Conservation (phyloP, 1,284 basidiomycete genomes). For the Anthracocystis setariae region DNA sequence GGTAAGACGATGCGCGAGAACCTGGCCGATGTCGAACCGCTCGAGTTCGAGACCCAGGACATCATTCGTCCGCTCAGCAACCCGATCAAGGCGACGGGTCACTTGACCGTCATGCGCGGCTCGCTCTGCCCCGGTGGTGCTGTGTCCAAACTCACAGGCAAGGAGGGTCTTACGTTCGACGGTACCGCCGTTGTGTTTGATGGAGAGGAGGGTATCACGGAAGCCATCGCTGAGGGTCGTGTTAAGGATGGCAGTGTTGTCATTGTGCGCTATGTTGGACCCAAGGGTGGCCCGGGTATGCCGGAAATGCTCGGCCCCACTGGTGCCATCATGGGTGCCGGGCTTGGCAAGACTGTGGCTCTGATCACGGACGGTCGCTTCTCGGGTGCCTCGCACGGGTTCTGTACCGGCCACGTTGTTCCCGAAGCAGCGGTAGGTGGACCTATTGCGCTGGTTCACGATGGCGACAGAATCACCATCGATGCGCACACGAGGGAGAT, state of each 20-base stretch:
- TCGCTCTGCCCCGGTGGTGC: conserved; percentile 89
- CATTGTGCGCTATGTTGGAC: conserved; percentile 86
- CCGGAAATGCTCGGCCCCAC: conserved; percentile 86
- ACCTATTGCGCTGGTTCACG: conserved; percentile 86
- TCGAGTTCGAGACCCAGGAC: conserved; percentile 74
- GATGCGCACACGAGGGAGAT: conserved; percentile 70
- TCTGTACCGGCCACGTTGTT: conserved; percentile 90
- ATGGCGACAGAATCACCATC: conserved; percentile 86
- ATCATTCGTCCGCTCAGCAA: conserved; percentile 83
- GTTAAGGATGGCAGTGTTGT: conserved; percentile 90
- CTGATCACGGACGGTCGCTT: conserved; percentile 96
- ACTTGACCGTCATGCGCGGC: conserved; percentile 87
- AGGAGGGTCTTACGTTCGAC: conserved; percentile 89
- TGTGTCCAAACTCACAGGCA: conserved; percentile 95
- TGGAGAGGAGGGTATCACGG: conserved; percentile 83
- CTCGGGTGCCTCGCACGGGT: conserved; percentile 78
- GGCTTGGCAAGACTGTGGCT: conserved; percentile 87
- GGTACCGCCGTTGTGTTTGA: conserved; percentile 76
- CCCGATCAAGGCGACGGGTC: conserved; percentile 88
- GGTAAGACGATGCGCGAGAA: conserved; percentile 88
- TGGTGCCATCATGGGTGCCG: conserved; percentile 75
- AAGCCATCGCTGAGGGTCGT: conserved; percentile 81
- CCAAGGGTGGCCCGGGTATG: conserved; percentile 92
- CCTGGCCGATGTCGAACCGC: conserved; percentile 80
- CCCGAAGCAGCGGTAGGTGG: conserved; percentile 91